Evolutionary conservation across 768 basidiomycete species (phyloP).

Genomic region (Sarcodon aspratus): DNA sequence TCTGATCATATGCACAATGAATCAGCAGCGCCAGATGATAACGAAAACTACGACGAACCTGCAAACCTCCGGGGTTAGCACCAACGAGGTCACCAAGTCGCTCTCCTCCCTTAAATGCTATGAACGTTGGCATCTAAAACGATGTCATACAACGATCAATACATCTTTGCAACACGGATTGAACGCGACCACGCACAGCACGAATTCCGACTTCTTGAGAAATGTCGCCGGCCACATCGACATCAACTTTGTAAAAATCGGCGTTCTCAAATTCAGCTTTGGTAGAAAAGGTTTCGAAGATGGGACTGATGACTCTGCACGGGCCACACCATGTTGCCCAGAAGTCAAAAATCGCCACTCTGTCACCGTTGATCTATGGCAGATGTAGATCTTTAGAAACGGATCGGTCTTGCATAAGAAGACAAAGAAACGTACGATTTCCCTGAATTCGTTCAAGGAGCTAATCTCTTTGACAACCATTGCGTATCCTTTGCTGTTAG

Average conservation of each 20-base stretch:
- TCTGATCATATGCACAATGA: too few relatives aligned
- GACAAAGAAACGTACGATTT: conserved; percentile 28
- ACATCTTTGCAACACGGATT: conserved; percentile 25
- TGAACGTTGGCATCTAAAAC: conserved; percentile 32
- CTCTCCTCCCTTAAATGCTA: conserved; percentile 22
- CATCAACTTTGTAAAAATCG: conserved; percentile 65
- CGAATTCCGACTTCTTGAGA: conserved; percentile 47
- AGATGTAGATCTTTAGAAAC: background rate
- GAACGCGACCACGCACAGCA: conserved; percentile 34
- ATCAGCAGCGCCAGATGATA: too few relatives aligned
- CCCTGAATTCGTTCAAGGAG: conserved; percentile 26
- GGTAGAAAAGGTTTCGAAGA: conserved; percentile 35
- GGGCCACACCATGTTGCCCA: conserved; percentile 75
- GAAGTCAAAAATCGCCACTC: conserved; percentile 52
- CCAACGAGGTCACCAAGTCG: conserved; percentile 33
- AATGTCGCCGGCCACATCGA: conserved; percentile 46
- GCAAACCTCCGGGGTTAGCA: conserved; percentile 28
- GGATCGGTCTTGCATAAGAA: background rate
- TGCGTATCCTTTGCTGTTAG: background rate
- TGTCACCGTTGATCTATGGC: conserved; percentile 32
- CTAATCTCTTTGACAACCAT: conserved; percentile 30
- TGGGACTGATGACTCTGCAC: conserved; percentile 52
- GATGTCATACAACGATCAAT: conserved; percentile 7
- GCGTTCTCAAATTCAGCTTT: conserved; percentile 11
- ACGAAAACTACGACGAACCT: conserved; percentile 19